Conservation (phyloP, 1,284 basidiomycete genomes). For the Nidula niveotomentosa region DNA sequence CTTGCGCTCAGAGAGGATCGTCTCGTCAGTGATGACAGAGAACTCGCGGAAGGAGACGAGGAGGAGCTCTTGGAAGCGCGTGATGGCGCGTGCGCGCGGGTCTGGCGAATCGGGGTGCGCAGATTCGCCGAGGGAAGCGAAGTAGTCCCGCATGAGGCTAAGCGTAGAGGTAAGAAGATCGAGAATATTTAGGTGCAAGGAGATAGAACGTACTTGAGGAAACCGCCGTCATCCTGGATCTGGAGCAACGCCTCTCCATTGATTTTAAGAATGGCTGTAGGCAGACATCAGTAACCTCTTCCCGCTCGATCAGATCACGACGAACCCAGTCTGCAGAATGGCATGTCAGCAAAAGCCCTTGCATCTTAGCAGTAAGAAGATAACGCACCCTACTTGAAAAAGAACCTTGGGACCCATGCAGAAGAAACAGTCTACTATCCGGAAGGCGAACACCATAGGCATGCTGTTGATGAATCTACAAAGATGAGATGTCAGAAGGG, state of each 20-base stretch:
- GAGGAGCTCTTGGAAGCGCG: slow-evolving; percentile 96
- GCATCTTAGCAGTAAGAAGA: not conserved
- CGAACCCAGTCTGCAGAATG: slow-evolving; percentile 8
- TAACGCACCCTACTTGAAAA: slow-evolving; percentile 91
- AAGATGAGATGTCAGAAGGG: no score
- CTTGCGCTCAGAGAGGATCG: slow-evolving; percentile 86
- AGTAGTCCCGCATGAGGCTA: slow-evolving; percentile 94
- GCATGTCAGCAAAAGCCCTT: not conserved
- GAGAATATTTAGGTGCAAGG: no score
- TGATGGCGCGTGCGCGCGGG: slow-evolving; percentile 91
- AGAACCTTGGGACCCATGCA: slow-evolving; percentile 99
- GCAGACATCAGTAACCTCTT: slow-evolving; percentile 3
- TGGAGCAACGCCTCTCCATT: slow-evolving; percentile 95
- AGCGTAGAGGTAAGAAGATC: not conserved
- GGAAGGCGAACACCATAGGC: slow-evolving; percentile 99
- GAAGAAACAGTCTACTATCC: slow-evolving; percentile 99
- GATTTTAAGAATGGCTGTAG: slow-evolving; percentile 92
- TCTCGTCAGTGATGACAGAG: slow-evolving; percentile 94
- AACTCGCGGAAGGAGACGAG: slow-evolving; percentile 98
- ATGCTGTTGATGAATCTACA: slow-evolving; percentile 95
- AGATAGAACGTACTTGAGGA: slow-evolving; percentile 73
- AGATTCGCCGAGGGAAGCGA: slow-evolving; percentile 90
- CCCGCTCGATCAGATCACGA: not conserved
- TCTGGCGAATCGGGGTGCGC: slow-evolving; percentile 92
- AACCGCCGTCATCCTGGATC: slow-evolving; percentile 96